Evolutionary conservation across 306 rosid species (phyloP).

Genomic region (Oxytropis ochrocephala): DNA sequence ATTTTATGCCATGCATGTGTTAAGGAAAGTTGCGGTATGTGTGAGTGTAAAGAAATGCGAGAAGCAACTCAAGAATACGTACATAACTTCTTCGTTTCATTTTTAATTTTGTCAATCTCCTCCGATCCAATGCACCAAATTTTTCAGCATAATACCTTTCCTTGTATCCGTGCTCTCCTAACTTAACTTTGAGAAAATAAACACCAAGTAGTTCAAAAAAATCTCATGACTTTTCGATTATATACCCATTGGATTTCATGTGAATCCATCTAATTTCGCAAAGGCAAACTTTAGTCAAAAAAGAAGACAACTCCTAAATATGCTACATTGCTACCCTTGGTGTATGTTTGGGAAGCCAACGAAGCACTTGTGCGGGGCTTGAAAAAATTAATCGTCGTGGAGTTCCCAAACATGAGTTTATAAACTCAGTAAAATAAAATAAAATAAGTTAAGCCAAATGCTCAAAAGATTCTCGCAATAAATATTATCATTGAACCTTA

Average conservation of each 20-base stretch:
- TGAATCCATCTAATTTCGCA: conserved; percentile 1
- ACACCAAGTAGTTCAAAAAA: background rate
- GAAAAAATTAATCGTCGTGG: background rate
- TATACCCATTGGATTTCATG: background rate
- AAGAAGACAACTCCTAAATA: background rate
- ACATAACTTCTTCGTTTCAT: conserved; percentile 44
- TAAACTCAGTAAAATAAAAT: background rate
- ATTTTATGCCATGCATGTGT: background rate
- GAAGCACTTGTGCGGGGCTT: conserved; percentile 3
- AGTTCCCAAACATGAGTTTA: background rate
- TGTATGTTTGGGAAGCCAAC: background rate
- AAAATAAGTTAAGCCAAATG: background rate
- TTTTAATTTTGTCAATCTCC: conserved; percentile 57
- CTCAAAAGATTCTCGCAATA: background rate
- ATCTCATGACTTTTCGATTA: conserved; percentile 2
- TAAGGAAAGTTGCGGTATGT: background rate
- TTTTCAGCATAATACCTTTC: conserved; percentile 92
- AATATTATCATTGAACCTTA: conserved; percentile 48
- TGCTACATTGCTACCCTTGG: background rate
- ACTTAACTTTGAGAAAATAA: conserved; percentile 58
- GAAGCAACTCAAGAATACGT: background rate
- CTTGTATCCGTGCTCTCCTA: conserved; percentile 95
- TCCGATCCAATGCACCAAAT: conserved; percentile 51
- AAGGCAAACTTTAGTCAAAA: background rate
- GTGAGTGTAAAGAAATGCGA: background rate